Evolutionary conservation across 805 yeast species (phyloP), one percentile per base, ranked within the genome.

Genomic region (Saccharomycopsis sp.): DNA sequence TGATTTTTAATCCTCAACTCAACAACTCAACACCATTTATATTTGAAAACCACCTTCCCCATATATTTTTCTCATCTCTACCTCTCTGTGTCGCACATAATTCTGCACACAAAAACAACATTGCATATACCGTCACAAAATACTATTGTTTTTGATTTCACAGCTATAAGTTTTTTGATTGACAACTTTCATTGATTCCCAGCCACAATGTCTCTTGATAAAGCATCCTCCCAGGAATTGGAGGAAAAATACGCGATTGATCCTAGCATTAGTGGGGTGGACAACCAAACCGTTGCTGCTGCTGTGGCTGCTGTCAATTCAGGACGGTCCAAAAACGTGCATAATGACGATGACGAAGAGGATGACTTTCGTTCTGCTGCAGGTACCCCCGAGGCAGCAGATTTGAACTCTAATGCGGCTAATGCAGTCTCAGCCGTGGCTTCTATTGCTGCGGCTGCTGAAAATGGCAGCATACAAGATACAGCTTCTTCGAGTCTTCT

Each of bases 311-410:
- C 48, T 12, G 48, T 44, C 16, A 44, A 44, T 18, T 44, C 48
- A 44, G 21, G 48, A 29, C 37, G 37, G 9, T 29, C 23, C 34
- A 16, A 24, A 41, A 34, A 53, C 23, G 15, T 3, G 14, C 8
- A 40, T n/a, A n/a, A 34, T 29, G 29, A 53, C 7, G 37, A 40
- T 40, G 48, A 46, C 14, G 41, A 52, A 4, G 54, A 50, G 15
- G 52, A 52, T 46, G 50, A 51, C n/a, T 55, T 52, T 20, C 56
- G 50, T 24, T 55, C 58, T 9, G 56, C 56, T n/a, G 24, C 51
- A 14, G 50, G 34, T n/a, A 44, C 50, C 3, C 58, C 56, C 3
- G 37, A 29, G 12, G 37, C 37, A 7, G 37, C 37, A 16, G 20
- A 20, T 44, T 8, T 5, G 21, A 8, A 12, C 20, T 16, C 20